Evolutionary conservation across 495 filamentous ascomycete genomes (phyloP), one percentile per base, ranked within the genome.

Genomic region (Penicillium coprophilum): DNA sequence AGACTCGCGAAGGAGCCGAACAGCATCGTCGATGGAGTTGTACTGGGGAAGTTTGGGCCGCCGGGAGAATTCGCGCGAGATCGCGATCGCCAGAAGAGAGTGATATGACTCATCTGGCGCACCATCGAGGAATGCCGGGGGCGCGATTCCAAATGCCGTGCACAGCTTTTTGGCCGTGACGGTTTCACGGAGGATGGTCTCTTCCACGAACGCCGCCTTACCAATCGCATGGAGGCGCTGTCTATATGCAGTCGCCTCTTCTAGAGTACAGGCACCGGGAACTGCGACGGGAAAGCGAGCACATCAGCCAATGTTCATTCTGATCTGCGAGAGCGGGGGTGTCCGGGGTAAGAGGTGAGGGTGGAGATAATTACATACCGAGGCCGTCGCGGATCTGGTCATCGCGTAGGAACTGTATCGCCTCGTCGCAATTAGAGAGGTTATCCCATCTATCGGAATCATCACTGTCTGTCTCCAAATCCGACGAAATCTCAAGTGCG

Each of bases 21-120:
- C 91, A 4, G 90, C 95, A 71, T 97, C 92, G 51, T 96, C 88
- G 43, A 97, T 74, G 6, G 87, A 85, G 71, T 96, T 97, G 72
- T 90, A 92, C 61, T 89, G 78, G 13, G 79, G 71, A 17, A 97
- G 79, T 72, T 96, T 96, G 39, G 80, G 83, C 30, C 94, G 82
- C 68, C 90, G 91, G 21, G 82, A 82, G 57, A 96, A 80, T 68
- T 96, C 92, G n/a, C 91, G 83, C 30, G 82, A 82, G 49, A 98
- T 85, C 17, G 86, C 90, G 30, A 90, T 78, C 40, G 83, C 86
- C 17, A 98, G 78, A 45, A 96, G 70, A 39, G 79, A 73, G 66
- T 88, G 87, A 65, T 88, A 96, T 2, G 84, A 77, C n/a, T 86
- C 79, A 63, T 96, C 91, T 21, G 81, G 80, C 36, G 82, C 77